Conservation (phyloP, 306 rosid species). For the Rosa persica region DNA sequence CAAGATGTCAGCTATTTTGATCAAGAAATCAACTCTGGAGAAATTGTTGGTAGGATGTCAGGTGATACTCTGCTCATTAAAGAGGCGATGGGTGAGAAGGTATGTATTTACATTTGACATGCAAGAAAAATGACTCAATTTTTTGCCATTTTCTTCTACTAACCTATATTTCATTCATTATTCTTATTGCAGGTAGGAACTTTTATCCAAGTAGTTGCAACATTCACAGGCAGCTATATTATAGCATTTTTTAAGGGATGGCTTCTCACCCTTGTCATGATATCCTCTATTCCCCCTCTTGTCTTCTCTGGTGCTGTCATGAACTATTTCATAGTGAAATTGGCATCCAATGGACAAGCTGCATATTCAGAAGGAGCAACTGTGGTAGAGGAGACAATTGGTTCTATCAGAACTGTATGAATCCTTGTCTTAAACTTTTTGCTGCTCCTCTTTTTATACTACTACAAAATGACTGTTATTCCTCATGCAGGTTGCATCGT, state of each 20-base stretch:
- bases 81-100: conserved; percentile 90
- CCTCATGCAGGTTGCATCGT: conserved; percentile 72
- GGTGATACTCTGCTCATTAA: conserved; percentile 84
- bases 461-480: conserved; percentile 16
- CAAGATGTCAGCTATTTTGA: conserved; percentile 83
- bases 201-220: conserved; percentile 56
- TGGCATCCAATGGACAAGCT: conserved; percentile 58
- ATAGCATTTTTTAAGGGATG: conserved; percentile 73
- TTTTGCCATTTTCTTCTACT: neutral
- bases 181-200: conserved; percentile 61
- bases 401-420: conserved; percentile 81
- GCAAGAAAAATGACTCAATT: conserved; percentile 4
- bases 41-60: conserved; percentile 75
- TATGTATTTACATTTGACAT: conserved; percentile 5
- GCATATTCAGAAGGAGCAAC: conserved; percentile 72
- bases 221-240: conserved; percentile 64
- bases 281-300: conserved; percentile 63
- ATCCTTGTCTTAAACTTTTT: neutral
- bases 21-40: conserved; percentile 60
- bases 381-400: conserved; percentile 73
- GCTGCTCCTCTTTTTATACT: neutral
- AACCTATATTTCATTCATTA: neutral
- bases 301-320: conserved; percentile 55
- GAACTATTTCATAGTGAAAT: conserved; percentile 38
- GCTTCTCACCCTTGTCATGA: conserved; percentile 76